Evolutionary conservation across 2,329 filamentous ascomycete genomes (phyloP).

Genomic region (Ambrosiella cleistominuta): DNA sequence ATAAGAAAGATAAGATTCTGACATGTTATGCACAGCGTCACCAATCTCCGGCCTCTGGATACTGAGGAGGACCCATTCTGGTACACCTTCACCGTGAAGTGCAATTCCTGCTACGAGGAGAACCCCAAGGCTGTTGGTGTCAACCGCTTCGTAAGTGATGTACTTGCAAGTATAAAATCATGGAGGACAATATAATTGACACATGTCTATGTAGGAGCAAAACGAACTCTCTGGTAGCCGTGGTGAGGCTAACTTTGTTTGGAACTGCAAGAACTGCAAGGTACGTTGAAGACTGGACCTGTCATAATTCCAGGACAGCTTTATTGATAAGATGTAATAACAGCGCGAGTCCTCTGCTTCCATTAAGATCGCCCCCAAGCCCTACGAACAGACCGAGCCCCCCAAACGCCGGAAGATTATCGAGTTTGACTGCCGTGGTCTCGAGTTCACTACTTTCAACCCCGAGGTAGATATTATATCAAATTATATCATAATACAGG

Average conservation of each 20-base stretch:
- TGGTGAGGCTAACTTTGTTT: slow-evolving; percentile 98
- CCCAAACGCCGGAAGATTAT: slow-evolving; percentile 64
- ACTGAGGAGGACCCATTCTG: slow-evolving; percentile 70
- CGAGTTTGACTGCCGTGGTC: slow-evolving; percentile 80
- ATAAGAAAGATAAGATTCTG: background rate
- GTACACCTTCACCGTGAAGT: slow-evolving; percentile 97
- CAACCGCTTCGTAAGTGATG: slow-evolving; percentile 63
- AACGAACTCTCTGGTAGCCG: slow-evolving; percentile 85
- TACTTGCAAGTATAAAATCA: slow-evolving; percentile 12
- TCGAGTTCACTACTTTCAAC: slow-evolving; percentile 84
- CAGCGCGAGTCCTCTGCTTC: slow-evolving; percentile 73
- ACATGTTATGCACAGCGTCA: slow-evolving; percentile 40
- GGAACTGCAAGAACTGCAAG: slow-evolving; percentile 97
- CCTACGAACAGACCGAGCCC: slow-evolving; percentile 56
- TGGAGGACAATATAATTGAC: background rate
- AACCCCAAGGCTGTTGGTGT: slow-evolving; percentile 77
- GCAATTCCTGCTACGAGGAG: slow-evolving; percentile 86
- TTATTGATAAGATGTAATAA: background rate
- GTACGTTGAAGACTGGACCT: slow-evolving; percentile 26
- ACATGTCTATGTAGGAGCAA: slow-evolving; percentile 42
- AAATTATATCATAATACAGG: slow-evolving; percentile 10
- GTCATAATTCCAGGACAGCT: background rate
- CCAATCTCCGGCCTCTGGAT: slow-evolving; percentile 71
- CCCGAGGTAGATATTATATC: slow-evolving; percentile 45
- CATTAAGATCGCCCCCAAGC: slow-evolving; percentile 54